Evolutionary conservation across 129 eudicot species (phyloP).

Genomic region (Gnaphalium uliginosum): DNA sequence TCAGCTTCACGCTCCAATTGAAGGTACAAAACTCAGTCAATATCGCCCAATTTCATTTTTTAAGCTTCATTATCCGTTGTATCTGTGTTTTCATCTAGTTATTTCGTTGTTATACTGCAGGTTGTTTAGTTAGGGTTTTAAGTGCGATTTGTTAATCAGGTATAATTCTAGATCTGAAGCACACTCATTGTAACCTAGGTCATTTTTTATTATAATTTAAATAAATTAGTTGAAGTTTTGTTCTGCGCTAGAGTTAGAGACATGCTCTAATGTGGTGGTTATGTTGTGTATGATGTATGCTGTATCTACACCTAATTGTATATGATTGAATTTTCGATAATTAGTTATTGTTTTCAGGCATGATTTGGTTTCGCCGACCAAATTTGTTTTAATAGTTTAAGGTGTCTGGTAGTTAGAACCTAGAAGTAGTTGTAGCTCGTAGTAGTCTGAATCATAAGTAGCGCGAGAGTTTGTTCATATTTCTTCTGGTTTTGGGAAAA

Average conservation of each 20-base stretch:
- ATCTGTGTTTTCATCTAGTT: slow-evolving; percentile 14
- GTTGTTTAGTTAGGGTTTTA: slow-evolving; percentile 40
- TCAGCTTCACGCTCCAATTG: slow-evolving; percentile 23
- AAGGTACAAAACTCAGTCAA: slow-evolving; percentile 16
- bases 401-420: too few species aligned
- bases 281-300: neutral
- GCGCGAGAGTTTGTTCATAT: too few species aligned
- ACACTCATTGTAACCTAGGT: slow-evolving; percentile 13
- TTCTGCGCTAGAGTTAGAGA: too few species aligned
- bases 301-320: neutral
- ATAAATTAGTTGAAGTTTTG: too few species aligned
- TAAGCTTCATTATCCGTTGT: neutral
- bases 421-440: too few species aligned
- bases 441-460: too few species aligned
- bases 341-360: too few species aligned
- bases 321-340: neutral
- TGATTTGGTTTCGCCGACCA: too few species aligned
- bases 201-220: too few species aligned
- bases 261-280: neutral
- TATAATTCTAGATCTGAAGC: slow-evolving; percentile 50
- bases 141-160: slow-evolving; percentile 32
- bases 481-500: neutral
- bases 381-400: too few species aligned
- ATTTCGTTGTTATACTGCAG: slow-evolving; percentile 22
- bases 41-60: neutral